Conservation (phyloP, 495 filamentous ascomycete genomes). For the Penicillium desertorum region DNA sequence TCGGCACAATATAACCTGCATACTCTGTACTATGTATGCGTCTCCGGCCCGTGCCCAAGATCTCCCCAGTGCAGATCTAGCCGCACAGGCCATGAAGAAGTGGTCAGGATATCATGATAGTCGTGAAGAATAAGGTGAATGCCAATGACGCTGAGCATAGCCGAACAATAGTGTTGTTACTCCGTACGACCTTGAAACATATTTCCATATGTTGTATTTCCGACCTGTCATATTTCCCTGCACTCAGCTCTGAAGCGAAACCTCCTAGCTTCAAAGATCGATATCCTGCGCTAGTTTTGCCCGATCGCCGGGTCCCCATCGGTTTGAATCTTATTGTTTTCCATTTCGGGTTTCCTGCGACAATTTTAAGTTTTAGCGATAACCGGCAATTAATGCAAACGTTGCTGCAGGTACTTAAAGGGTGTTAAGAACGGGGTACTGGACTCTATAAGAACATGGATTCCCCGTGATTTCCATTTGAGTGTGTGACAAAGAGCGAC, state of each 20-base stretch:
- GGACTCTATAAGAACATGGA: constrained; percentile 10
- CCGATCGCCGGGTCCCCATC: constrained; percentile 16
- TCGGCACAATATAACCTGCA: background rate
- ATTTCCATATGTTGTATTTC: background rate
- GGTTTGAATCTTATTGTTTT: constrained; percentile 16
- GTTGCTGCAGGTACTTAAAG: constrained; percentile 22
- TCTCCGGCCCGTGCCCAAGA: constrained; percentile 12
- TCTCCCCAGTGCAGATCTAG: constrained; percentile 21
- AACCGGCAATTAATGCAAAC: constrained; percentile 32
- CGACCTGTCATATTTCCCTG: background rate
- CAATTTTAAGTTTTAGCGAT: constrained; percentile 24
- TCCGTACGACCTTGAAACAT: no score
- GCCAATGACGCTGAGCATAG: no score
- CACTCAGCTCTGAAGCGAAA: constrained; percentile 10
- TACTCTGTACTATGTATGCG: background rate
- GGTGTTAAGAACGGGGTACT: background rate
- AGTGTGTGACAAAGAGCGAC: background rate
- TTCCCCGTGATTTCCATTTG: constrained; percentile 1
- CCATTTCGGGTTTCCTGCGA: constrained; percentile 20
- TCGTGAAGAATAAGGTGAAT: constrained; percentile 9
- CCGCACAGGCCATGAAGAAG: constrained; percentile 12
- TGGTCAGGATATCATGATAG: constrained; percentile 14
- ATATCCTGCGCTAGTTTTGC: constrained; percentile 8
- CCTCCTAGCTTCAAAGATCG: constrained; percentile 5
- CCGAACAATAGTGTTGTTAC: no score